Percentiles rank a stretch among this genome's conserved stretches.
These are phyloP conservation scores for Trametes coccinea DNA, from an alignment of 768 basidiomycete species.

Conservation along the genomic window DNA sequence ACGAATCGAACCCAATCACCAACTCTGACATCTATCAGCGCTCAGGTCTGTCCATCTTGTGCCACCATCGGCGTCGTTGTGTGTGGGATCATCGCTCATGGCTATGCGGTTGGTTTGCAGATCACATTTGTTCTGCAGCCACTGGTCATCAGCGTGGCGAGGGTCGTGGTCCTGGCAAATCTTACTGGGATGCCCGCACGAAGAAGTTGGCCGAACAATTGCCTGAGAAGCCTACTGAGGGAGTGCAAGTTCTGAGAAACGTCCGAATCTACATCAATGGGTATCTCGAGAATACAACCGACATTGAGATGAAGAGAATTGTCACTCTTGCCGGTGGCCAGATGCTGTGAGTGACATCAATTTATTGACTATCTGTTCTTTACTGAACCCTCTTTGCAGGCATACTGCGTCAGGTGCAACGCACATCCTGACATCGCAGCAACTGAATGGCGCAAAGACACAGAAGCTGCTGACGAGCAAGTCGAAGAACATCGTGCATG, in stretches of 20 bases:
- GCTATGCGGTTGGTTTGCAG: conserved; percentile 34
- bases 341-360: conserved; percentile 47
- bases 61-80: background rate
- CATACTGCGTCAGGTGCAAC: conserved; percentile 62
- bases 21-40: conserved; percentile 65
- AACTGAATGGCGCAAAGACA: conserved; percentile 70
- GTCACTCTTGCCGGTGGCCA: conserved; percentile 68
- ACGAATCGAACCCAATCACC: conserved; percentile 76
- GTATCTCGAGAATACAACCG: conserved; percentile 69
- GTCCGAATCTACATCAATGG: conserved; percentile 71
- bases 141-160: conserved; percentile 42
- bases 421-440: conserved; percentile 76
- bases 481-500: conserved; percentile 48
- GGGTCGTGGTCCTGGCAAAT: conserved; percentile 22
- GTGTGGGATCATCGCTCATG: background rate
- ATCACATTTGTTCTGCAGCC: conserved; percentile 59
- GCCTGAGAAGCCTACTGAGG: conserved; percentile 18
- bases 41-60: conserved; percentile 46
- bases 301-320: conserved; percentile 75
- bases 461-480: conserved; percentile 60
- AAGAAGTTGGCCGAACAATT: conserved; percentile 33
- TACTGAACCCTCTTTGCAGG: conserved; percentile 36
- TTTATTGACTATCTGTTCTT: conserved; percentile 12
- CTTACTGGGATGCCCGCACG: conserved; percentile 25
- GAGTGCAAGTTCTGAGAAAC: conserved; percentile 33